Base-by-base conservation (phyloP, 208 protist genomes). In the Crithidia fasciculata region DNA sequence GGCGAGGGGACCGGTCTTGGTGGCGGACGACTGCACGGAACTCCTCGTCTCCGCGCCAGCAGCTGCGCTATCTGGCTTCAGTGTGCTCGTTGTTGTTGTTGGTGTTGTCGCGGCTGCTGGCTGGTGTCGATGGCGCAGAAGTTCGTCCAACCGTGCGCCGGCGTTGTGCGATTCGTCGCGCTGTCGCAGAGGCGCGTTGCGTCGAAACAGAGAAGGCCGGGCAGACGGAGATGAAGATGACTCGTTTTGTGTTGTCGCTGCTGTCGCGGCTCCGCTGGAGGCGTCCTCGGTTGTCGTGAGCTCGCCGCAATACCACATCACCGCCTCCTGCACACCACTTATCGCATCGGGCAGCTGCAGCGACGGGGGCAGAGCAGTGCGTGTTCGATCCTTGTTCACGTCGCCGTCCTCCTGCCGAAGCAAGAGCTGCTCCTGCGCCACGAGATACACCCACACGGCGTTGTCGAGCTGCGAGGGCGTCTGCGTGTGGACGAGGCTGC, bases 251-350 rank as follows among this genome's bases (percentile, higher is more conserved):
- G 40, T 19, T 39, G 40, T 19, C 44, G 28, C 3, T 15, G 8
- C 49, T 19, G 74, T 54, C 18, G 18, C n/a, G 19, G 6, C 5
- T 37, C 16, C 40, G 15, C 52, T 6, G n/a, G 37, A 45, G 39
- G 16, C 36, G 10, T 57, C n/a, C 19, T 70, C 56, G 8, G 43
- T 13, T 5, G 37, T 15, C 13, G 44, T 0, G 37, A 60, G 19
- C 47, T 78, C 74, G 4, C 45, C 74, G 52, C 74, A 52, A 52
- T 79, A 79, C 74, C 74, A 79, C 6, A 52, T 66, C 59, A 74
- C 74, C 6, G 67, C 74, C 37, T 73, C 74, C 19, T 70, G 63
- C 66, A 79, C 70, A 3, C 19, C 37, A 16, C 52, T 37, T 5
- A 79, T 41, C 44, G 16, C 37, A 8, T 12, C 18, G 3, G 74